These are phyloP conservation scores for Boletus reticulatus DNA, from an alignment of 768 basidiomycete genomes.

Conservation along the genomic window DNA sequence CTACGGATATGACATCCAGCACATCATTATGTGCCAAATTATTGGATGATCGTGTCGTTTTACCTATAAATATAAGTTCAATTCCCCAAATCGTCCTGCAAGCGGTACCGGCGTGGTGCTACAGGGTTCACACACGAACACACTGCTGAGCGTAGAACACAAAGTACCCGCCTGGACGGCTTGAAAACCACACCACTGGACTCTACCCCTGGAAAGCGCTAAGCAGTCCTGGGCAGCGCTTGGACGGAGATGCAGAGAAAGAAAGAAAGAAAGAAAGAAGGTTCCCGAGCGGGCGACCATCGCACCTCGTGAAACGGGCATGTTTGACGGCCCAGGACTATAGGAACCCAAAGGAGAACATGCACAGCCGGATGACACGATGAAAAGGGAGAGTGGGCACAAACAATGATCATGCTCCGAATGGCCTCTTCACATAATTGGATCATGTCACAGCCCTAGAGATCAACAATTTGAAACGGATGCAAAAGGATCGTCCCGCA, in stretches of 20 bases:
- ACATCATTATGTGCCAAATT: conserved; percentile 3
- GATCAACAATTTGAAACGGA: conserved; percentile 22
- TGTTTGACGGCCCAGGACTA: conserved; percentile 14
- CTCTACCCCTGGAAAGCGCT: background rate
- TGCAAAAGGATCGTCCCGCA: conserved; percentile 3
- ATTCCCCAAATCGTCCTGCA: conserved; percentile 16
- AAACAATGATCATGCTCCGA: conserved; percentile 6
- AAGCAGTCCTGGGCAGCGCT: background rate
- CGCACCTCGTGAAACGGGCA: conserved; percentile 17
- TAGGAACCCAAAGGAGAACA: conserved; percentile 22
- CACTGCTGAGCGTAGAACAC: background rate
- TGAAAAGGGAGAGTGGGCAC: background rate
- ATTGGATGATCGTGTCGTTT: conserved; percentile 7
- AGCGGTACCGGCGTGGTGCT: conserved; percentile 23
- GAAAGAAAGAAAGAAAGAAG: background rate
- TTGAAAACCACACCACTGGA: conserved; percentile 1
- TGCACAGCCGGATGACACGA: conserved; percentile 24
- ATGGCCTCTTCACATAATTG: background rate
- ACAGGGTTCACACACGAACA: conserved; percentile 2
- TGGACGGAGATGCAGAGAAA: background rate
- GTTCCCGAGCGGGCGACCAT: conserved; percentile 1
- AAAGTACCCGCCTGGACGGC: conserved; percentile 1
- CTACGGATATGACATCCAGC: conserved; percentile 29
- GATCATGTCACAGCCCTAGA: conserved; percentile 8
- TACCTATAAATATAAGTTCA: conserved; percentile 15